These are phyloP conservation scores for Candida ponderosae DNA, from an alignment of 805 yeast species.

Conservation along the genomic window DNA sequence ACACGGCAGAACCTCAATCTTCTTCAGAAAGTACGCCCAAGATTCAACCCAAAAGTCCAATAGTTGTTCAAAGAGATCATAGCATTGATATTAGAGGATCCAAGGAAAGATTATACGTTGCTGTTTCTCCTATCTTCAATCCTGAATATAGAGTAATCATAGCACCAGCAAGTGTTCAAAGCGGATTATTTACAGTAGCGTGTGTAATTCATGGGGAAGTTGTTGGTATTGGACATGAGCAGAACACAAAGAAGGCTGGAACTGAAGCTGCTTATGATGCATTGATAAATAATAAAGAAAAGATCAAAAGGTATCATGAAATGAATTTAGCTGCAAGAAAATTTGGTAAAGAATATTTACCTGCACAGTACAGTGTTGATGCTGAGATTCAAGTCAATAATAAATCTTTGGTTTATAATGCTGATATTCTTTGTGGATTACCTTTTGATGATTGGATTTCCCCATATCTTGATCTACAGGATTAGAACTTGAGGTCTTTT, in stretches of 20 bases:
- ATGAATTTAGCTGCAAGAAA: conserved; percentile 23
- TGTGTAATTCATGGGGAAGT: conserved; percentile 58
- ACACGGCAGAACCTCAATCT: too few species aligned
- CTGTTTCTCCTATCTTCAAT: conserved; percentile 49
- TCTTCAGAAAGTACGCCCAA: too few species aligned
- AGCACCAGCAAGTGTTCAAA: conserved; percentile 31
- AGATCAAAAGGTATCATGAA: conserved; percentile 43
- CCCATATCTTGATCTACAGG: too few species aligned
- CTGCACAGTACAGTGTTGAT: neutral
- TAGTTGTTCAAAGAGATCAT: too few species aligned
- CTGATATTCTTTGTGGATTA: neutral
- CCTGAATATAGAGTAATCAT: conserved; percentile 42
- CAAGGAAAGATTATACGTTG: conserved; percentile 52
- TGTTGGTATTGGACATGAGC: conserved; percentile 64
- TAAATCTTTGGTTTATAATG: too few species aligned
- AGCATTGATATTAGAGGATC: conserved; percentile 48
- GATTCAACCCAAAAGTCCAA: too few species aligned
- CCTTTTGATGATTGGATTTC: neutral
- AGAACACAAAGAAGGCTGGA: conserved; percentile 65
- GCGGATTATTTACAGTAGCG: conserved; percentile 36
- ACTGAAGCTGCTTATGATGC: conserved; percentile 75
- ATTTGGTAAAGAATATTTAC: neutral
- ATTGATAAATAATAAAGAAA: conserved; percentile 38
- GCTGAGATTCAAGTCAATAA: neutral
- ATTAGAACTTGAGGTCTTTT: too few species aligned